Evolutionary conservation across 192 early-diverging fungal species (phyloP).

Genomic region (Coemansia guatemalensis): DNA sequence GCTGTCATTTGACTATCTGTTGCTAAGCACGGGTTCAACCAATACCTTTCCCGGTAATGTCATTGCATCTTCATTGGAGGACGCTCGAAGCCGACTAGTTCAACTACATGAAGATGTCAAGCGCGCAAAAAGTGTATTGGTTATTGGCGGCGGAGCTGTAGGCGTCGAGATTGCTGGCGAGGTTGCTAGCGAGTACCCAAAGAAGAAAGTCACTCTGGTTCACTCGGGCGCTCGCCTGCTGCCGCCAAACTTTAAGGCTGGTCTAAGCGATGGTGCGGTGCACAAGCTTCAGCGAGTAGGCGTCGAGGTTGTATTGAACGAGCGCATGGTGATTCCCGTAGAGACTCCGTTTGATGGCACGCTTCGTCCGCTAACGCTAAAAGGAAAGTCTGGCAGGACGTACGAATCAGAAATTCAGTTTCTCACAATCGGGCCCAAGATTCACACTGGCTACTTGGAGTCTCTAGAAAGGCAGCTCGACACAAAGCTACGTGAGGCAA

Average conservation of each 20-base stretch:
- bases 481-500: slow-evolving; percentile 22
- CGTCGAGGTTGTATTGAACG: slow-evolving; percentile 55
- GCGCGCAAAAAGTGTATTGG: slow-evolving; percentile 52
- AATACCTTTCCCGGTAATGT: slow-evolving; percentile 57
- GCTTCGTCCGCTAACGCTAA: slow-evolving; percentile 39
- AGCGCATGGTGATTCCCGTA: slow-evolving; percentile 45
- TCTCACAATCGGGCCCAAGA: slow-evolving; percentile 42
- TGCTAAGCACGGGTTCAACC: slow-evolving; percentile 62
- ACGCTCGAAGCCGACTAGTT: slow-evolving; percentile 32
- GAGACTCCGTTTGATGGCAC: slow-evolving; percentile 34
- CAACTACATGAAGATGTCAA: slow-evolving; percentile 48
- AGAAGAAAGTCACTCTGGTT: slow-evolving; percentile 54
- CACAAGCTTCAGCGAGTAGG: slow-evolving; percentile 50
- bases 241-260: slow-evolving; percentile 48
- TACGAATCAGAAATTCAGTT: slow-evolving; percentile 63
- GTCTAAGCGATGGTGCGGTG: slow-evolving; percentile 37
- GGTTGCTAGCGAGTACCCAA: slow-evolving; percentile 50
- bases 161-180: slow-evolving; percentile 61
- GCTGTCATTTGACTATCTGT: slow-evolving; percentile 64
- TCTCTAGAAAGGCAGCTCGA: slow-evolving; percentile 33
- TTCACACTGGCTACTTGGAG: slow-evolving; percentile 53
- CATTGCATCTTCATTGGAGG: slow-evolving; percentile 16
- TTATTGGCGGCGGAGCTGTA: slow-evolving; percentile 72
- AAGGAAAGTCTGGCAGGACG: slow-evolving; percentile 39
- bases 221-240: slow-evolving; percentile 48